Conservation (phyloP, 2,329 filamentous ascomycete species). For the Arthrobotrys sphaeroides region DNA sequence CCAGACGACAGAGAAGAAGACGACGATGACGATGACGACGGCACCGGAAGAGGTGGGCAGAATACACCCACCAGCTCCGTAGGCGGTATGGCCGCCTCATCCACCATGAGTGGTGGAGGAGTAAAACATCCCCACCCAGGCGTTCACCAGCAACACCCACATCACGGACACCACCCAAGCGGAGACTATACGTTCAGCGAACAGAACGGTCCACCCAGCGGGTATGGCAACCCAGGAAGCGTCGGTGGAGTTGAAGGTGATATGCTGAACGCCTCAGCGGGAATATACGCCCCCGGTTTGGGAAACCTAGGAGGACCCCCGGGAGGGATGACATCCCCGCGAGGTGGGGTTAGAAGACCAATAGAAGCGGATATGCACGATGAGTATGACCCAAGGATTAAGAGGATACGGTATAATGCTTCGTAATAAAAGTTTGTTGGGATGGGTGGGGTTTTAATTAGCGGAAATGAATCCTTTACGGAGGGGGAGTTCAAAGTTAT, state of each 20-base stretch:
- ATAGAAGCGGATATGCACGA: constrained; percentile 34
- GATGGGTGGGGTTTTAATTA: no score
- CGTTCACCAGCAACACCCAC: background rate
- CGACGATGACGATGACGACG: constrained; percentile 22
- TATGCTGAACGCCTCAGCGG: constrained; percentile 29
- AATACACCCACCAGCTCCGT: constrained; percentile 42
- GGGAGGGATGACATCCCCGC: constrained; percentile 12
- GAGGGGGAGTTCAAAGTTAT: no score
- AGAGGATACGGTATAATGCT: constrained; percentile 50
- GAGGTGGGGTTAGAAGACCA: constrained; percentile 24
- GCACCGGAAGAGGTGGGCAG: background rate
- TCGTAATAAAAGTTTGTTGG: no score
- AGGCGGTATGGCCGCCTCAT: constrained; percentile 13
- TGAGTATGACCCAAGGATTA: constrained; percentile 46
- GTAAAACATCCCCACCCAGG: constrained; percentile 9
- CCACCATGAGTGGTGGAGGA: background rate
- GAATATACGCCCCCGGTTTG: constrained; percentile 24
- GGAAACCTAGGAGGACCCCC: background rate
- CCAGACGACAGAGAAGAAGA: constrained; percentile 18
- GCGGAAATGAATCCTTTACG: no score
- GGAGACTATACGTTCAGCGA: constrained; percentile 40
- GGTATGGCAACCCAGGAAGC: background rate
- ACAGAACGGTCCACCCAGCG: background rate
- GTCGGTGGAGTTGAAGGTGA: constrained; percentile 16
- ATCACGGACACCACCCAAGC: constrained; percentile 15